phyloP scores from a whole-genome alignment of 176 grass and related monocot genomes.

The Pontederia paniculata region DNA sequence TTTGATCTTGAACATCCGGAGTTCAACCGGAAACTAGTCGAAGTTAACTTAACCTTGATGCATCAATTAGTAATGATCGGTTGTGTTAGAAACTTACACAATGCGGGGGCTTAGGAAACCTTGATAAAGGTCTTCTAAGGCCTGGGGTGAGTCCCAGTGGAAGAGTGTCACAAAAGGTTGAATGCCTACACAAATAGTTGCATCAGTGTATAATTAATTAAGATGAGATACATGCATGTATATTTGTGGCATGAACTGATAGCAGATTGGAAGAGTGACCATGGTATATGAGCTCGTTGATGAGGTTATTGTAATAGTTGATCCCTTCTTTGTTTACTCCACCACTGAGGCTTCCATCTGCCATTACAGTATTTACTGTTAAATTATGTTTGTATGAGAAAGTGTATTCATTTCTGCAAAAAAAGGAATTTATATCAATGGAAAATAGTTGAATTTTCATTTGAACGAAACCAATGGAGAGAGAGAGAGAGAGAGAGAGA shows the following conservation, averaged over 20 bases:
- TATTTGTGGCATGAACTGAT: too few species aligned
- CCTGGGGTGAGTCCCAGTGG: conserved; percentile 82
- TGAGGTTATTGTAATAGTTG: conserved; percentile 77
- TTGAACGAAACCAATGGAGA: too few species aligned
- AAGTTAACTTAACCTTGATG: neutral
- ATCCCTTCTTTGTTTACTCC: conserved; percentile 65
- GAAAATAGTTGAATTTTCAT: too few species aligned
- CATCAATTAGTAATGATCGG: neutral
- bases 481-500: too few species aligned
- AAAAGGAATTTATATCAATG: too few species aligned
- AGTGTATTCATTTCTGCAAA: too few species aligned
- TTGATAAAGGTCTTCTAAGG: conserved; percentile 53
- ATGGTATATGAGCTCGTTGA: conserved; percentile 59
- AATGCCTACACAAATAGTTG: conserved; percentile 32
- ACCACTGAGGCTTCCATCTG: conserved; percentile 62
- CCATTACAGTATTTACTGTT: neutral
- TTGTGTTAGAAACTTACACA: conserved; percentile 39
- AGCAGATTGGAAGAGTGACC: conserved; percentile 20
- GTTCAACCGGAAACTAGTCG: too few species aligned
- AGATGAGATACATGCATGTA: too few species aligned
- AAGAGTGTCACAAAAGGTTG: conserved; percentile 84
- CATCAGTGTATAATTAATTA: neutral
- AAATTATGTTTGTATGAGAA: neutral
- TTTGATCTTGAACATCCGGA: too few species aligned
- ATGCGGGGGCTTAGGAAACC: conserved; percentile 56